Conservation (phyloP, 202 grass and related monocot species). For the Bolboschoenoplectus hybrid region DNA sequence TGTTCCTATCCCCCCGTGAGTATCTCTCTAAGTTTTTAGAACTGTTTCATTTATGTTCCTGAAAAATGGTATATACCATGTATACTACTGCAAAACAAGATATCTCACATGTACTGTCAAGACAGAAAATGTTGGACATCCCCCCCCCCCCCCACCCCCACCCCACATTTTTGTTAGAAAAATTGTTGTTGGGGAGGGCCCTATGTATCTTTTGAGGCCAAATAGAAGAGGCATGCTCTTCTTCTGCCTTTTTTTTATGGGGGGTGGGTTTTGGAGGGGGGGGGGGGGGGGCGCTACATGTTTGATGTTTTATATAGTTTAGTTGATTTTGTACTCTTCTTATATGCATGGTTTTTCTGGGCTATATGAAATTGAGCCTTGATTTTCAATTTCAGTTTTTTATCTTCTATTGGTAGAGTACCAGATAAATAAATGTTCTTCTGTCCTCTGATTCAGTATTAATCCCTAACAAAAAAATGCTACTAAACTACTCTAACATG, state of each 20-base stretch:
- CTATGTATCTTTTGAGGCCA: not conserved
- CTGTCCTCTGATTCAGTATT: not conserved
- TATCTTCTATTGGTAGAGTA: not conserved
- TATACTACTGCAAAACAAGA: not conserved
- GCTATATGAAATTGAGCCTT: conserved; percentile 14
- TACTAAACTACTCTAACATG: conserved; percentile 21
- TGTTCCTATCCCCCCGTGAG: conserved; percentile 78
- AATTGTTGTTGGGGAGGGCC: not conserved
- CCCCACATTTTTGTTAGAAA: not conserved
- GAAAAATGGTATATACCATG: not conserved
- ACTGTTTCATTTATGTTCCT: not conserved
- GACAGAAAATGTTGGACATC: not conserved
- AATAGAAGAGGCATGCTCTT: not conserved
- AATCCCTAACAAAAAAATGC: not conserved
- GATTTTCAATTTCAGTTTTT: not conserved
- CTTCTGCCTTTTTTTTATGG: not conserved
- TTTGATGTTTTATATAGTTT: not conserved
- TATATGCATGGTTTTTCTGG: conserved; percentile 9
- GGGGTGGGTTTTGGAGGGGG: not conserved
- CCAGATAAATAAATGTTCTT: not conserved
- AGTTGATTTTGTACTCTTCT: not conserved
- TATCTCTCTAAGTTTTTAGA: conserved; percentile 12
- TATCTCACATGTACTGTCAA: not conserved
- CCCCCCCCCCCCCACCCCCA: no score
- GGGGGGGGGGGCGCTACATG: not conserved